Conservation (phyloP, 345 rosid species). For the Brassica incana region DNA sequence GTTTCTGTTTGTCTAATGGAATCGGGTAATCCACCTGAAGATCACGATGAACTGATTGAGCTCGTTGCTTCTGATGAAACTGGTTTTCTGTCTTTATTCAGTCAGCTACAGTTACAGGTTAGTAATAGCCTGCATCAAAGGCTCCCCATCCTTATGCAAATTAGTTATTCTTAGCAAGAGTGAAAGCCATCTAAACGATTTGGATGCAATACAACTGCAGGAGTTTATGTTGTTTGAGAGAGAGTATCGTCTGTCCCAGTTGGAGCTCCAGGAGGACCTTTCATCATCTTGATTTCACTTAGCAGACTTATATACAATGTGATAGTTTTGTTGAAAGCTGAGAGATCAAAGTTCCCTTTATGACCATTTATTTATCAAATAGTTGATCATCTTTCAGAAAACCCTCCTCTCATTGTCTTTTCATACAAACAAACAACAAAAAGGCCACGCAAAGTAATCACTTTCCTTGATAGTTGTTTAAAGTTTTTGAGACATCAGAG, state of each 20-base stretch:
- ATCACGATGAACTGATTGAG: conserved; percentile 77
- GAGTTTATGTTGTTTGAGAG: conserved; percentile 86
- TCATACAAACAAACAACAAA: background rate
- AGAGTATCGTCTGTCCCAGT: conserved; percentile 68
- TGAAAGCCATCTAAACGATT: conserved; percentile 22
- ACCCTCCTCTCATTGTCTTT: background rate
- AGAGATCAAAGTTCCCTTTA: conserved; percentile 12
- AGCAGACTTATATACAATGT: conserved; percentile 12
- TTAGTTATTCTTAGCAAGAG: background rate
- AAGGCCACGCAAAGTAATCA: background rate
- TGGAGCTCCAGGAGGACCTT: conserved; percentile 67
- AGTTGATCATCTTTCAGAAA: background rate
- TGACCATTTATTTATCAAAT: background rate
- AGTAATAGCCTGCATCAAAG: conserved; percentile 14
- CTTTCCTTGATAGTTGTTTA: background rate
- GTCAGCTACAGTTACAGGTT: conserved; percentile 92
- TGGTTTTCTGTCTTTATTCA: conserved; percentile 76
- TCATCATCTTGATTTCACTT: conserved; percentile 34
- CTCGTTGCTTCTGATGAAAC: conserved; percentile 67
- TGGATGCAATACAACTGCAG: conserved; percentile 44
- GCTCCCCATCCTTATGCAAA: background rate
- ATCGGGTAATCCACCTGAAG: conserved; percentile 66
- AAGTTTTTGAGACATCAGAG: conserved; percentile 37
- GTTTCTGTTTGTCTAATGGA: conserved; percentile 77
- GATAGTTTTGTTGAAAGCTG: background rate